Percentiles rank a stretch among this genome's conserved stretches.
Conservation (phyloP, 495 filamentous ascomycete genomes). For the Penicillium egyptiacum region DNA sequence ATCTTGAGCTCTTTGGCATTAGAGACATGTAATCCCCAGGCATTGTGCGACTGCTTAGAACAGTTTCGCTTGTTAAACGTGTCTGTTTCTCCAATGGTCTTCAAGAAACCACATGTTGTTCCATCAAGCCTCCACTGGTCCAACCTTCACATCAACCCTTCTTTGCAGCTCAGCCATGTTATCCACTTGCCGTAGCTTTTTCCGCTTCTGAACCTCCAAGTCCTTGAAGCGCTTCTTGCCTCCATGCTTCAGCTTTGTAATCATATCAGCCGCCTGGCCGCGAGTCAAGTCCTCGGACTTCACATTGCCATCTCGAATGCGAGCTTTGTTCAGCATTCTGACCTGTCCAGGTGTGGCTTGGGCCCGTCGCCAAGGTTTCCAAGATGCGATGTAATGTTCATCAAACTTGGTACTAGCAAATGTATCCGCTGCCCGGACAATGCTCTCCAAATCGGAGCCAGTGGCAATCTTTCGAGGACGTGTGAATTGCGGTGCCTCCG, state of each 20-base stretch:
- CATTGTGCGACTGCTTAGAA: too few relatives aligned
- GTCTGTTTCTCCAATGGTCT: not conserved
- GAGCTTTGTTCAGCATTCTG: slow-evolving; percentile 66
- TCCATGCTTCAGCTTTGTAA: slow-evolving; percentile 85
- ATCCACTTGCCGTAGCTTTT: slow-evolving; percentile 28
- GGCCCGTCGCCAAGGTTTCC: slow-evolving; percentile 63
- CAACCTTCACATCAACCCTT: slow-evolving; percentile 59
- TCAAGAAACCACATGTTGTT: not conserved
- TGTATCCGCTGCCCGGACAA: slow-evolving; percentile 79
- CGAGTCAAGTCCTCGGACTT: slow-evolving; percentile 62
- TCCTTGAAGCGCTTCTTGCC: slow-evolving; percentile 67
- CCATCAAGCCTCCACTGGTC: slow-evolving; percentile 50
- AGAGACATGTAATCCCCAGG: too few relatives aligned
- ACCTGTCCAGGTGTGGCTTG: slow-evolving; percentile 71
- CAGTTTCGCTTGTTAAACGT: too few relatives aligned
- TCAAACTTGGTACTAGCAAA: slow-evolving; percentile 67
- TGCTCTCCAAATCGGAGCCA: slow-evolving; percentile 61
- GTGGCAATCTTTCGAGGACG: slow-evolving; percentile 64
- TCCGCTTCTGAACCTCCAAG: slow-evolving; percentile 40
- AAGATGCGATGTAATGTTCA: slow-evolving; percentile 53
- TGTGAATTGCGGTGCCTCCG: slow-evolving; percentile 46
- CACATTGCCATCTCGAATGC: slow-evolving; percentile 55
- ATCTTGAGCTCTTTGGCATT: too few relatives aligned
- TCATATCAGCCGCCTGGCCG: slow-evolving; percentile 86
- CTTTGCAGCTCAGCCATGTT: slow-evolving; percentile 34